Evolutionary conservation across 1,284 basidiomycete genomes (phyloP).

Genomic region (Rhodotorula sp.): DNA sequence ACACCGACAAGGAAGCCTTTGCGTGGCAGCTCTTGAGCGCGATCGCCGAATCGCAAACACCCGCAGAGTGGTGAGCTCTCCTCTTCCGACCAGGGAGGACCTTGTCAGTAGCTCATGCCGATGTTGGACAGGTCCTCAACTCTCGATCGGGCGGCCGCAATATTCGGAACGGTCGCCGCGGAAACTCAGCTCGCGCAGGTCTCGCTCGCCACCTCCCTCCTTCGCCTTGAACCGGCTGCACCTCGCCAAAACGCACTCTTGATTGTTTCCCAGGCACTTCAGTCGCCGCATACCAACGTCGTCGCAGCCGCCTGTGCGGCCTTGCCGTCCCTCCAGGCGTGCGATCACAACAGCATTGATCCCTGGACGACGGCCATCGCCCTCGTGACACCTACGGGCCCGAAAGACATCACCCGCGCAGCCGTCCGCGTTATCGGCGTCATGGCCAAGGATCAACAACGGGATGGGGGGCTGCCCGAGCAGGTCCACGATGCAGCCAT

Average conservation of each 20-base stretch:
- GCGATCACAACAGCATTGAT: neutral
- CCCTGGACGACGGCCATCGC: neutral
- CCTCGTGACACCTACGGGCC: neutral
- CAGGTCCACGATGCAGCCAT: neutral
- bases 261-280: neutral
- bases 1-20: neutral
- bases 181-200: constrained; percentile 4
- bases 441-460: constrained; percentile 8
- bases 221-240: neutral
- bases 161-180: neutral
- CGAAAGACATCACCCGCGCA: neutral
- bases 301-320: constrained; percentile 7
- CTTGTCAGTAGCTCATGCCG: neutral
- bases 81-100: neutral
- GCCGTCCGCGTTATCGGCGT: constrained; percentile 11
- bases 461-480: neutral
- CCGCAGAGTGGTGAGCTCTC: constrained; percentile 49
- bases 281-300: neutral
- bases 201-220: constrained; percentile 13
- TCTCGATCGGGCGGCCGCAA: neutral
- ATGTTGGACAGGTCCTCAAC: neutral
- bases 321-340: neutral
- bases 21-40: constrained; percentile 6
- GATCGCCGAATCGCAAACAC: neutral
- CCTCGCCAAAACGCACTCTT: neutral